These are phyloP conservation scores for Plasmodium vinckei DNA, from an alignment of 169 alveolate species.

Conservation along the genomic window DNA sequence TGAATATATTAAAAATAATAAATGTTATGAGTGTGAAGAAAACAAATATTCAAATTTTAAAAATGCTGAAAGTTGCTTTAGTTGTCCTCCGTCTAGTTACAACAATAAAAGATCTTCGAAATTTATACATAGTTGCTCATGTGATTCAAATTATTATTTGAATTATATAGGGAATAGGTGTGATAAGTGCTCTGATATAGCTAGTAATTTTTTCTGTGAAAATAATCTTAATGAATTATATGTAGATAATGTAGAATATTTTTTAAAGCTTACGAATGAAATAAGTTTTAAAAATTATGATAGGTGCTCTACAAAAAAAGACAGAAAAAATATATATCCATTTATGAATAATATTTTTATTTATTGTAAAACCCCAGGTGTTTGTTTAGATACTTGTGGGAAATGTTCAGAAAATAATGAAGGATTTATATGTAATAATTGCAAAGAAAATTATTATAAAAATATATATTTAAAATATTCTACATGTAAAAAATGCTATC, in stretches of 20 bases:
- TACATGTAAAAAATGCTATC: conserved; percentile 44
- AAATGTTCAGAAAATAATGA: conserved; percentile 40
- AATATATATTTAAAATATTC: conserved; percentile 71
- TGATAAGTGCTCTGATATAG: conserved; percentile 45
- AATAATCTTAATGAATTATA: conserved; percentile 28
- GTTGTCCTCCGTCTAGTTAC: conserved; percentile 67
- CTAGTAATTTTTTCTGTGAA: conserved; percentile 34
- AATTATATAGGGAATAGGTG: conserved; percentile 66
- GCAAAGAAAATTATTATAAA: conserved; percentile 65
- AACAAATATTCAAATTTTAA: conserved; percentile 45
- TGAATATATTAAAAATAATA: conserved; percentile 56
- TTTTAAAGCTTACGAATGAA: conserved; percentile 31
- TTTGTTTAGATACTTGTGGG: conserved; percentile 73
- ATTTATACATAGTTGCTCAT: conserved; percentile 55
- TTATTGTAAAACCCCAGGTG: conserved; percentile 41
- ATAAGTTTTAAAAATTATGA: conserved; percentile 31
- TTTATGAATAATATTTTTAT: conserved; percentile 66
- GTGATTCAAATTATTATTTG: conserved; percentile 47
- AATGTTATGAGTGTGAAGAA: conserved; percentile 50
- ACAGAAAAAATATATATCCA: conserved; percentile 59
- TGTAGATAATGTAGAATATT: conserved; percentile 46
- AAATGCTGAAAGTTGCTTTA: conserved; percentile 71
- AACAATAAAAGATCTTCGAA: conserved; percentile 39
- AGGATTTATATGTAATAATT: conserved; percentile 71
- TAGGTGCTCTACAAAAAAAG: conserved; percentile 30